phyloP scores from a whole-genome alignment of 2,329 filamentous ascomycete species.

The Cercospora canescens region DNA sequence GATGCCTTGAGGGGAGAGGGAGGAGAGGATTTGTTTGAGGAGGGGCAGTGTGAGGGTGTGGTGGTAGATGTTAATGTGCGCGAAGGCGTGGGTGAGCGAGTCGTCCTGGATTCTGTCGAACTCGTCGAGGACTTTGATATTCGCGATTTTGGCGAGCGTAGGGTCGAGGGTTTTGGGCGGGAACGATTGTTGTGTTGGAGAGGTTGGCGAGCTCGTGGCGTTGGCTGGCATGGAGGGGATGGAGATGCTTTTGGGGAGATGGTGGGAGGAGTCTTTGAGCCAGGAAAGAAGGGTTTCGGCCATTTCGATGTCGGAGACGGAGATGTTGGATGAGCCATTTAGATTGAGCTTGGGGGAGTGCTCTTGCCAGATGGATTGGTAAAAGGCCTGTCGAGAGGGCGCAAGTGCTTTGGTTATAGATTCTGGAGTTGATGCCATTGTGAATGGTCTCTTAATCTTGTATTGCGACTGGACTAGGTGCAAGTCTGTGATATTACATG shows the following conservation, averaged over 20 bases:
- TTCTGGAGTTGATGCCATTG: slow-evolving; percentile 7
- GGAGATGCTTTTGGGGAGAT: slow-evolving; percentile 6
- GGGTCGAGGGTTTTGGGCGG: not conserved
- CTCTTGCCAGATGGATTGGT: slow-evolving; percentile 7
- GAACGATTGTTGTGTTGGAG: not conserved
- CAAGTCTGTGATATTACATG: not conserved
- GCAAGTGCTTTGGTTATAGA: slow-evolving; percentile 6
- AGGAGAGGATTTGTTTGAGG: slow-evolving; percentile 12
- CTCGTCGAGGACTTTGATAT: not conserved
- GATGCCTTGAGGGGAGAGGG: slow-evolving; percentile 10
- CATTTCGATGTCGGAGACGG: slow-evolving; percentile 9
- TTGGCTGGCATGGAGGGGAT: not conserved
- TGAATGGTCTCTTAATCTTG: not conserved
- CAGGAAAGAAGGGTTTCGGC: slow-evolving; percentile 13
- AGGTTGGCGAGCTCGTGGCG: not conserved
- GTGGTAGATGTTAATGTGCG: slow-evolving; percentile 9
- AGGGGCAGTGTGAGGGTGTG: not conserved
- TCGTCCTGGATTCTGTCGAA: not conserved
- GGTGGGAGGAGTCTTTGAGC: slow-evolving; percentile 5
- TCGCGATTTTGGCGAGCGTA: slow-evolving; percentile 2
- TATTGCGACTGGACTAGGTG: not conserved
- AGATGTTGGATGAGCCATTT: slow-evolving; percentile 5
- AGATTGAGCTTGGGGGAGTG: slow-evolving; percentile 12
- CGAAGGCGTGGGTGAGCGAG: slow-evolving; percentile 15
- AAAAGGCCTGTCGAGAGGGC: slow-evolving; percentile 11